phyloP scores from a whole-genome alignment of 2,329 filamentous ascomycete genomes.

The Fusarium guadeloupense region DNA sequence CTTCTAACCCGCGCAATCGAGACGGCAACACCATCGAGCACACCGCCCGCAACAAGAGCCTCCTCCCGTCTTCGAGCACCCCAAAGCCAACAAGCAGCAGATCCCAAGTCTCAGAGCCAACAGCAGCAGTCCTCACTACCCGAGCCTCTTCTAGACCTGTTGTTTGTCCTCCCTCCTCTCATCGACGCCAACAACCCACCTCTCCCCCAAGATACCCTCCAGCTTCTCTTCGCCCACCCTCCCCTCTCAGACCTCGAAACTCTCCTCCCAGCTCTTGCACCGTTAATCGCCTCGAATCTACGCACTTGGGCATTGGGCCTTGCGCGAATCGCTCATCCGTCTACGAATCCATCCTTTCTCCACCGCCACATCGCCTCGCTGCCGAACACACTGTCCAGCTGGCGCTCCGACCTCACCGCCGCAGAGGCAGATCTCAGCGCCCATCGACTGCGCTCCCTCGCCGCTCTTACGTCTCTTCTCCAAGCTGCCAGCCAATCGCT shows the following conservation, averaged over 20 bases:
- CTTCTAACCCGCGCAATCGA: slow-evolving; percentile 62
- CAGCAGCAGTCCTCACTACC: slow-evolving; percentile 46
- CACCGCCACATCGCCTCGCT: slow-evolving; percentile 66
- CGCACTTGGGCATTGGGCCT: slow-evolving; percentile 59
- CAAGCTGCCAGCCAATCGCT: slow-evolving; percentile 52
- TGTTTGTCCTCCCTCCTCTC: slow-evolving; percentile 64
- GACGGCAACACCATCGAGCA: slow-evolving; percentile 51
- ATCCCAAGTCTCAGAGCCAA: slow-evolving; percentile 30
- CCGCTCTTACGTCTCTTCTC: slow-evolving; percentile 52
- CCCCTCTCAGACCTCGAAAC: slow-evolving; percentile 59
- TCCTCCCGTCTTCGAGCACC: slow-evolving; percentile 41
- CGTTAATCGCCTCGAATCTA: slow-evolving; percentile 60
- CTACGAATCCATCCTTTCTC: slow-evolving; percentile 64
- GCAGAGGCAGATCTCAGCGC: slow-evolving; percentile 48
- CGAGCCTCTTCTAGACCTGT: slow-evolving; percentile 60
- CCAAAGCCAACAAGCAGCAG: slow-evolving; percentile 29
- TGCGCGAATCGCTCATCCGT: slow-evolving; percentile 58
- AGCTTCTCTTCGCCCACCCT: slow-evolving; percentile 59
- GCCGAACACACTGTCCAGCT: slow-evolving; percentile 50
- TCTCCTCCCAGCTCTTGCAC: slow-evolving; percentile 59
- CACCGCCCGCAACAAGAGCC: slow-evolving; percentile 33
- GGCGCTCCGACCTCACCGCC: slow-evolving; percentile 47
- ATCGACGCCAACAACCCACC: slow-evolving; percentile 49
- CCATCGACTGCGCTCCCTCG: slow-evolving; percentile 52
- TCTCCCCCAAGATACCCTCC: slow-evolving; percentile 49